Evolutionary conservation across 805 yeast species (phyloP), one percentile per base, ranked within the genome.

Genomic region (Kazachstania africana): DNA sequence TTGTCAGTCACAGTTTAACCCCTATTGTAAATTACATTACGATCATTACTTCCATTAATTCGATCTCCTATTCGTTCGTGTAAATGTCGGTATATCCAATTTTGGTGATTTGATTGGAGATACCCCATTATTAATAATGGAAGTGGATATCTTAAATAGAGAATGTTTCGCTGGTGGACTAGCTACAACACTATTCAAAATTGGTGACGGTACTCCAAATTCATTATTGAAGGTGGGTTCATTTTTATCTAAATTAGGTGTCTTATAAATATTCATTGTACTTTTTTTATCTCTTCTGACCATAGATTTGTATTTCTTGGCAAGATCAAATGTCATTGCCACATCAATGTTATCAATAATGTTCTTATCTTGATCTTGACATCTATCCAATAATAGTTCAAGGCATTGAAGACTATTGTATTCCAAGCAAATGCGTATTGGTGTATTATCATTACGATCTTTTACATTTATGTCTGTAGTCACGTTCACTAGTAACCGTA

Each of bases 351-450:
- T 80, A 13, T 58, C 62, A 6, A 19, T 19, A 8, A 19, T n/a
- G n/a, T 19, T 10, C 6, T 8, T 19, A 8, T 10, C 22, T 19
- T 28, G 14, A 66, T 62, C 19, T 70, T 60, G 3, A 47, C 50
- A 23, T 48, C 10, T 19, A 8, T 19, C 6, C 10, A 19, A 51
- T 27, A 79, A 54, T 20, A 75, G 47, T 32, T 68, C 63, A 37
- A 73, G 54, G 28, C 80, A 73, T 28, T 68, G 68, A 12, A 69
- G 44, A 36, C 72, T 69, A 4, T 85, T 87, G 43, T 65, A 70
- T 34, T 78, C 75, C 41, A 82, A 67, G 0, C 95, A 94, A 32
- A 80, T 62, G 53, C 88, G 96, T 26, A 88, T 58, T 0, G 94
- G 83, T 3, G 93, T 75, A 48, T 84, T 79, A 1, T 91, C 94